These are phyloP conservation scores for Ophiostoma sp. DNA, from an alignment of 2,329 filamentous ascomycete species.

Conservation along the genomic window DNA sequence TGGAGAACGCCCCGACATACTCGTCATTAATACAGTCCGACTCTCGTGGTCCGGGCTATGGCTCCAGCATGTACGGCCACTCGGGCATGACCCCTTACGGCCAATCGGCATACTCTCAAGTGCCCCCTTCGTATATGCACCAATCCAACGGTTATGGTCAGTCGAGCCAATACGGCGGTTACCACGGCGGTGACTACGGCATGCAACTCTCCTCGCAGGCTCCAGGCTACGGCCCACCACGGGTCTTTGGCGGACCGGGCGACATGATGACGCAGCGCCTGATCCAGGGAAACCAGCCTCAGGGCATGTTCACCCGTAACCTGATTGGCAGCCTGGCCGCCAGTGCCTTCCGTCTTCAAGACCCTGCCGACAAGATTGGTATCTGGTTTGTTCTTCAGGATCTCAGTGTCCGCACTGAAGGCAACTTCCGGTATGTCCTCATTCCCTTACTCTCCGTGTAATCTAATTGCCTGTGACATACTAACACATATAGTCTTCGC, in stretches of 20 bases:
- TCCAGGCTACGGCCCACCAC: conserved; percentile 35
- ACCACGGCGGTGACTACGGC: conserved; percentile 31
- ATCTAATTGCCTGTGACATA: neutral
- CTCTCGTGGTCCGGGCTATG: conserved; percentile 38
- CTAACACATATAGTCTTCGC: conserved; percentile 49
- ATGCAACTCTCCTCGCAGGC: conserved; percentile 28
- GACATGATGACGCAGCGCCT: conserved; percentile 40
- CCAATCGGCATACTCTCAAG: conserved; percentile 33
- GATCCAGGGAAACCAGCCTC: conserved; percentile 54
- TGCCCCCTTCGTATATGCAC: conserved; percentile 26
- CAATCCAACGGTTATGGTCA: conserved; percentile 39
- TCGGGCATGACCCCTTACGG: conserved; percentile 34
- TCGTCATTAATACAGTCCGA: conserved; percentile 42
- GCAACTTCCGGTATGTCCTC: conserved; percentile 72
- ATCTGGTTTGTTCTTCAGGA: conserved; percentile 98
- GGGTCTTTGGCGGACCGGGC: conserved; percentile 35
- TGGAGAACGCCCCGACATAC: conserved; percentile 39
- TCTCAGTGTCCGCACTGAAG: conserved; percentile 89
- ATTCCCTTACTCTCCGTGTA: neutral
- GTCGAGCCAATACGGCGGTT: conserved; percentile 39
- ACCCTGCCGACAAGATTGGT: conserved; percentile 76
- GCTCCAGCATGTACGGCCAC: conserved; percentile 33
- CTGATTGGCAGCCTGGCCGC: conserved; percentile 89
- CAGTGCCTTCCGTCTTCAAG: conserved; percentile 80
- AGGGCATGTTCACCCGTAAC: conserved; percentile 91